These are phyloP conservation scores for Kwoniella heveanensis DNA, from an alignment of 768 basidiomycete genomes.

Conservation along the genomic window DNA sequence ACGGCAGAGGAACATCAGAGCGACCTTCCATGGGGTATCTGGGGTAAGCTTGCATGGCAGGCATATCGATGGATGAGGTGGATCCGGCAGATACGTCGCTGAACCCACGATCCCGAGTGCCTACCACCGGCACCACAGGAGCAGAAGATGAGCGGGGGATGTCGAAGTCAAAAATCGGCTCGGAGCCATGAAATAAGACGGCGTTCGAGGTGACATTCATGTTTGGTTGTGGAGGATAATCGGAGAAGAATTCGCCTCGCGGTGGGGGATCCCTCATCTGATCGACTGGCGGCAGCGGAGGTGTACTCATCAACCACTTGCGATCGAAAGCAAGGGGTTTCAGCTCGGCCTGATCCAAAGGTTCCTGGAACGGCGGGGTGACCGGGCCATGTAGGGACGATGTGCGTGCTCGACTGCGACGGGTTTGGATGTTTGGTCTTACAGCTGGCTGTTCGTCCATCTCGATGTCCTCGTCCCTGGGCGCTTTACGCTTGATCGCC, in stretches of 20 bases:
- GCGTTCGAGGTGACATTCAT: slow-evolving; percentile 7
- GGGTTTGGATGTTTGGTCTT: slow-evolving; percentile 25
- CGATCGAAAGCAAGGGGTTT: slow-evolving; percentile 22
- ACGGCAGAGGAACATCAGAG: background rate
- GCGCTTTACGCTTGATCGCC: slow-evolving; percentile 7
- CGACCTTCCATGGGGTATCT: background rate
- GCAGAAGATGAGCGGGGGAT: slow-evolving; percentile 25
- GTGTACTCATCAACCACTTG: slow-evolving; percentile 9
- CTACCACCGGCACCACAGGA: slow-evolving; percentile 14
- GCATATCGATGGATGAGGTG: background rate
- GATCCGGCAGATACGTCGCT: slow-evolving; percentile 10
- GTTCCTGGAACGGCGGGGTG: background rate
- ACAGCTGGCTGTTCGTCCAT: slow-evolving; percentile 11
- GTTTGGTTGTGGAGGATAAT: background rate
- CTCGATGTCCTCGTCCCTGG: slow-evolving; percentile 7
- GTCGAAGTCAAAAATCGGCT: slow-evolving; percentile 6
- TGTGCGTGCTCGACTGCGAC: slow-evolving; percentile 14
- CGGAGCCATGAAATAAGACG: slow-evolving; percentile 1
- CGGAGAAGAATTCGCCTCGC: slow-evolving; percentile 17
- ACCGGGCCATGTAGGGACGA: slow-evolving; percentile 2
- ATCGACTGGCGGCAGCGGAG: slow-evolving; percentile 21
- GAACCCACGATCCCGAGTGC: slow-evolving; percentile 3
- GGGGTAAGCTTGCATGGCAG: background rate
- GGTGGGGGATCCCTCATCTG: slow-evolving; percentile 9
- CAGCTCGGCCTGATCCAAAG: background rate